These are phyloP conservation scores for Emericellopsis cladophorae DNA, from an alignment of 2,329 filamentous ascomycete genomes.

Conservation along the genomic window DNA sequence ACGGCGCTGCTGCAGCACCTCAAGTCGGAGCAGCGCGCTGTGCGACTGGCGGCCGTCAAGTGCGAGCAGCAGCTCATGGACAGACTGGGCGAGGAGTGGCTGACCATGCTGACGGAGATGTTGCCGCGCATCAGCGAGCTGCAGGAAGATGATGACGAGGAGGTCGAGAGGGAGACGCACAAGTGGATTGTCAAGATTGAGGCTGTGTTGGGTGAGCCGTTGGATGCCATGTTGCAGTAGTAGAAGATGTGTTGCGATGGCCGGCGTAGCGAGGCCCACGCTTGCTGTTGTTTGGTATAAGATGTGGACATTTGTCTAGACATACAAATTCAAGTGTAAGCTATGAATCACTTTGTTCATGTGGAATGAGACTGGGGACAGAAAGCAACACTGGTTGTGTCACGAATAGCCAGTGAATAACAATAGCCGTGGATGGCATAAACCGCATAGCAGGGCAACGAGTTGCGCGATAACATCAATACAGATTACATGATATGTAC, in stretches of 20 bases:
- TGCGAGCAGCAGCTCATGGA: conserved; percentile 72
- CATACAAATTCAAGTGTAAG: no score
- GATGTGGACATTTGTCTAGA: no score
- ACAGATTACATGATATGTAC: no score
- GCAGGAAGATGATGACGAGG: conserved; percentile 92
- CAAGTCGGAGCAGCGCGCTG: conserved; percentile 55
- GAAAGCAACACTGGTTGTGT: no score
- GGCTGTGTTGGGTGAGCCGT: conserved; percentile 73
- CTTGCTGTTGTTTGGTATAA: no score
- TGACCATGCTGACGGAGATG: conserved; percentile 86
- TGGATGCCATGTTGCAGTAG: conserved; percentile 86
- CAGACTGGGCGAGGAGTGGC: conserved; percentile 82
- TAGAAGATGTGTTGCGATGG: conserved; percentile 1
- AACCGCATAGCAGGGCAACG: no score
- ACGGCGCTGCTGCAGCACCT: conserved; percentile 63
- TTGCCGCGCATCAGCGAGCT: conserved; percentile 90
- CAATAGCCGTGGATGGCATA: no score
- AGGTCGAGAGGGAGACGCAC: conserved; percentile 79
- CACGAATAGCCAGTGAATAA: no score
- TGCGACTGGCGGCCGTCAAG: conserved; percentile 71
- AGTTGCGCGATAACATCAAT: no score
- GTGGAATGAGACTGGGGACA: no score
- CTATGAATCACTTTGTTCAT: no score
- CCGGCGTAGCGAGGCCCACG: no score
- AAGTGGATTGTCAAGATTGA: conserved; percentile 88